phyloP scores from a whole-genome alignment of 1,139 yeast species.

The Wickerhamiella pararugosa region DNA sequence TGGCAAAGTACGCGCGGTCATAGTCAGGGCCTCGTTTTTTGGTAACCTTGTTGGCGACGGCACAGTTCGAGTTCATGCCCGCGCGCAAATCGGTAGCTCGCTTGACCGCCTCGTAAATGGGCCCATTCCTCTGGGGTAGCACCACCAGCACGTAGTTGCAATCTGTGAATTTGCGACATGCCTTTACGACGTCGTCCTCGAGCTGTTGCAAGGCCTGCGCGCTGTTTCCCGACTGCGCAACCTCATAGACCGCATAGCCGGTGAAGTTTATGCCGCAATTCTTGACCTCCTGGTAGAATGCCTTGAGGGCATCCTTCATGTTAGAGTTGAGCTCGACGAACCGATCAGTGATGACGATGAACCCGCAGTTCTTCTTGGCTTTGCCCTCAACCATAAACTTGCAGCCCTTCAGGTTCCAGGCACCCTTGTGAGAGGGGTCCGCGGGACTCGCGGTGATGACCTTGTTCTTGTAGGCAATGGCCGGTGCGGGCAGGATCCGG shows the following conservation, averaged over 20 bases:
- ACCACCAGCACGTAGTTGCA: constrained; percentile 6
- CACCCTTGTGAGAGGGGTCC: constrained; percentile 7
- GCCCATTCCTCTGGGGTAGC: constrained; percentile 5
- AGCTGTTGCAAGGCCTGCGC: constrained; percentile 30
- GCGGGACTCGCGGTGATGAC: constrained; percentile 3
- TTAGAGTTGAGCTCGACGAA: constrained; percentile 2
- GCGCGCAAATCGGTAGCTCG: constrained; percentile 8
- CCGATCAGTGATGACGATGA: constrained; percentile 6
- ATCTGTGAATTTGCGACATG: constrained; percentile 13
- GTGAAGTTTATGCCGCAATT: constrained; percentile 5
- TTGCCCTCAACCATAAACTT: constrained; percentile 6
- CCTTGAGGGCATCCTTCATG: constrained; percentile 5
- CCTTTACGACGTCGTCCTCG: constrained; percentile 57
- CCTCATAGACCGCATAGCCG: constrained; percentile 1
- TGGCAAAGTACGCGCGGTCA: constrained; percentile 7
- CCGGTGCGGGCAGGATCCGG: constrained; percentile 7
- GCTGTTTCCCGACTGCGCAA: constrained; percentile 3
- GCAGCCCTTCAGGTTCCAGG: constrained; percentile 7
- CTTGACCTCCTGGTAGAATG: constrained; percentile 6
- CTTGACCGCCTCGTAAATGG: constrained; percentile 7
- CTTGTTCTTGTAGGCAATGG: constrained; percentile 5
- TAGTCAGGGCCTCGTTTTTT: constrained; percentile 6
- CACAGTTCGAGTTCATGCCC: constrained; percentile 6
- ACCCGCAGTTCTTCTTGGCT: constrained; percentile 4
- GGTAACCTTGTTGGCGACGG: constrained; percentile 6